Conservation (phyloP, 2,329 filamentous ascomycete species). For the Alternaria ventricosa region DNA sequence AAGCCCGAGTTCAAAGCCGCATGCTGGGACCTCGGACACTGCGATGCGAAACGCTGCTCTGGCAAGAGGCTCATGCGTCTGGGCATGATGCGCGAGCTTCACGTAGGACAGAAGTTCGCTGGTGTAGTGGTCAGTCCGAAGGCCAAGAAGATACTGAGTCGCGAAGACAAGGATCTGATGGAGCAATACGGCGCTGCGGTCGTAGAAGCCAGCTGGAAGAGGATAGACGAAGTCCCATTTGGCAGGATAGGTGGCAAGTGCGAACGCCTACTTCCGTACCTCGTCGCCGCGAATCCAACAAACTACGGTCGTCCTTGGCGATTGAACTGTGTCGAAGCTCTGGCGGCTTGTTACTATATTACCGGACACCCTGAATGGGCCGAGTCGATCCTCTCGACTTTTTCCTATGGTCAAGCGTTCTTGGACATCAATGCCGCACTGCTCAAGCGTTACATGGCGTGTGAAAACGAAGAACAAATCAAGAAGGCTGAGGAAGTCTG, state of each 20-base stretch:
- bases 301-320: slow-evolving; percentile 98
- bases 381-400: slow-evolving; percentile 78
- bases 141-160: slow-evolving; percentile 82
- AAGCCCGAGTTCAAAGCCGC: slow-evolving; percentile 82
- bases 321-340: slow-evolving; percentile 92
- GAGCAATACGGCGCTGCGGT: slow-evolving; percentile 92
- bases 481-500: slow-evolving; percentile 86
- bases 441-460: slow-evolving; percentile 83
- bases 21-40: slow-evolving; percentile 97
- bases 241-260: slow-evolving; percentile 90
- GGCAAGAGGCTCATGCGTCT: slow-evolving; percentile 93
- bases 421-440: slow-evolving; percentile 87
- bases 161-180: slow-evolving; percentile 80
- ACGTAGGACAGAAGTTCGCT: slow-evolving; percentile 87
- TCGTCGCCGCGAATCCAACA: slow-evolving; percentile 94
- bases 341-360: slow-evolving; percentile 91
- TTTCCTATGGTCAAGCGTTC: slow-evolving; percentile 88
- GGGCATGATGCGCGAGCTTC: slow-evolving; percentile 90
- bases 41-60: slow-evolving; percentile 94
- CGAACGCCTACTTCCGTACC: slow-evolving; percentile 82
- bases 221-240: slow-evolving; percentile 91
- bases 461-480: slow-evolving; percentile 78
- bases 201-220: slow-evolving; percentile 96
- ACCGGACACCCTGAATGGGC: slow-evolving; percentile 94
- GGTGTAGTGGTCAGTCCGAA: slow-evolving; percentile 97